Base-by-base conservation (phyloP, 257 asterid genomes). In the Lavandula angustifolia region DNA sequence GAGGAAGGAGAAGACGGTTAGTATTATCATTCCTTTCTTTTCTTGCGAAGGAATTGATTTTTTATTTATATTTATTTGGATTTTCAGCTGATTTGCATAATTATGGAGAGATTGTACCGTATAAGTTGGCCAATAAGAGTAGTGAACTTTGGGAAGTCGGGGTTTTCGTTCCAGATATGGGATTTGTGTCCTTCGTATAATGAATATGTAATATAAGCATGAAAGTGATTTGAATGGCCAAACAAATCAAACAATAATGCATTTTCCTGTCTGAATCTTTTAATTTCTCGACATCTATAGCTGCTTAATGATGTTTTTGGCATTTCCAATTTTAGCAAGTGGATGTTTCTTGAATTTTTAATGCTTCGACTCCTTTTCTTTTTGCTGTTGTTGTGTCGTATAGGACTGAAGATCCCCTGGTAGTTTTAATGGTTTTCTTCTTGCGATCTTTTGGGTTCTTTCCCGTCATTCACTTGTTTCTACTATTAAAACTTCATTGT, bases 1-100 rank as follows among this genome's bases (percentile, higher is more conserved):
- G 96, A 89, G 51, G 99, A 87, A 46, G 96, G 82, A 69, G 99
- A 89, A 55, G 99, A 89, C 64, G 97, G 97, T 89, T 70, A 81
- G 91, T 72, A 74, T 83, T 46, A 47, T 66, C 68, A 3, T 3
- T 3, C 10, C 17, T 0, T 5, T 6, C 12, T 40, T 17, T 59
- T 12, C 4, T 33, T 18, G 13, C 34, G 11, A 60, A 38, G 52
- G 50, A 17, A 44, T 60, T 9, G 3, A 9, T 51, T 34, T 52
- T 22, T 5, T 35, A 32, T 4, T 48, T 7, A 8, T 0, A 66
- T 38, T 54, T 0, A 66, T 38, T 54, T 18, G 13, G 63, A 7
- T 11, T 40, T 17, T n/a, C 48, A 54, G 61, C 42, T 34, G 22
- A 71, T 60, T 60, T 5, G 59, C 37, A 35, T 57, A 64, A 13